A percentile compares a stretch with the other conserved stretches of the same genome.
Evolutionary conservation across 768 basidiomycete species (phyloP).

Genomic region (Leccinum ochraceum): DNA sequence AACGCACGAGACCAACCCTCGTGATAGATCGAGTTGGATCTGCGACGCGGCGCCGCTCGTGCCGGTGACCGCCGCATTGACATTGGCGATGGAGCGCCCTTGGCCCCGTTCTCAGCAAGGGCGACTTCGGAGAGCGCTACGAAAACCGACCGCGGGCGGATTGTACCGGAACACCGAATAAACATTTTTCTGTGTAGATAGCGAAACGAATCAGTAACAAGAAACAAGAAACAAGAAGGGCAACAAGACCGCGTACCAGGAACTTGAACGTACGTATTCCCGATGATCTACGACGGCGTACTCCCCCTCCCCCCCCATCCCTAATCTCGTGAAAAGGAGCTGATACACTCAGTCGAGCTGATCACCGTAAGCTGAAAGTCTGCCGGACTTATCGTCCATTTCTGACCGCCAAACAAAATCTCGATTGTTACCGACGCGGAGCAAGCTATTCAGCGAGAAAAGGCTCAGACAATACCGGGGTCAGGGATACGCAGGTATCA

Average conservation of each 20-base stretch:
- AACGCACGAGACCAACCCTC: neutral
- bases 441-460: slow-evolving; percentile 29
- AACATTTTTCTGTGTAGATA: slow-evolving; percentile 47
- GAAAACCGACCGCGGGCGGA: slow-evolving; percentile 52
- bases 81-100: slow-evolving; percentile 48
- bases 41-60: slow-evolving; percentile 6
- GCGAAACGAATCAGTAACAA: neutral
- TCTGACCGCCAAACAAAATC: slow-evolving; percentile 46
- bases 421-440: slow-evolving; percentile 38
- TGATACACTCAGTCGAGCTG: slow-evolving; percentile 46
- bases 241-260: slow-evolving; percentile 28
- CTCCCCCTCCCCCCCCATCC: slow-evolving; percentile 19
- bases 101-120: slow-evolving; percentile 30
- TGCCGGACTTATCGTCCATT: slow-evolving; percentile 47
- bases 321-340: slow-evolving; percentile 50
- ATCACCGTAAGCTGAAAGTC: slow-evolving; percentile 49
- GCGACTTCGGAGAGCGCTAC: slow-evolving; percentile 42
- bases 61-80: slow-evolving; percentile 45
- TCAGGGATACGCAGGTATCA: neutral
- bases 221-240: neutral
- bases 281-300: slow-evolving; percentile 51
- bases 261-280: slow-evolving; percentile 40
- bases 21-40: neutral
- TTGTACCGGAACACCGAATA: slow-evolving; percentile 55
- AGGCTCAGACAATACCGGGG: neutral